phyloP scores from a whole-genome alignment of 257 asterid species.

The Hygrophila difformis region DNA sequence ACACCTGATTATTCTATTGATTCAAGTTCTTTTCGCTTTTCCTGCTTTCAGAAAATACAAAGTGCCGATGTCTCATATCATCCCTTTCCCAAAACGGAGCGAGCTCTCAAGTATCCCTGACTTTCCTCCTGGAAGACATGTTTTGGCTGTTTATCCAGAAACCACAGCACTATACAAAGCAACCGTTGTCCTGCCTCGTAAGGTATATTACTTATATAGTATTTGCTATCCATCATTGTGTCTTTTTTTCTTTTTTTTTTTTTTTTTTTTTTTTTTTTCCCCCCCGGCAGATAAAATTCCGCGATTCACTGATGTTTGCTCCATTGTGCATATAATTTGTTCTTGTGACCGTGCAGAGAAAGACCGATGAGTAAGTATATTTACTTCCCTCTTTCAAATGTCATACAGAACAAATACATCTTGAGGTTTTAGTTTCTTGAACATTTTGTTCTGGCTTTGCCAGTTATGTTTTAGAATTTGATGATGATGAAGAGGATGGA shows the following conservation, averaged over 20 bases:
- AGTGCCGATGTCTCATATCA: slow-evolving; percentile 81
- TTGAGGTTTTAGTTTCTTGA: background rate
- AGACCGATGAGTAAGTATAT: slow-evolving; percentile 75
- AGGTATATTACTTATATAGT: no score
- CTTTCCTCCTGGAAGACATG: slow-evolving; percentile 80
- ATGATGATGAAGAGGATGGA: slow-evolving; percentile 96
- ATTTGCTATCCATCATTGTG: slow-evolving; percentile 4
- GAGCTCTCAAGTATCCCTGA: slow-evolving; percentile 66
- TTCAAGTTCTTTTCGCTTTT: no score
- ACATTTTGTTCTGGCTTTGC: slow-evolving; percentile 4
- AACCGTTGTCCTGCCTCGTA: slow-evolving; percentile 80
- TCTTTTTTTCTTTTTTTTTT: no score
- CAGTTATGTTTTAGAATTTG: slow-evolving; percentile 87
- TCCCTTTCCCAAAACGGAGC: slow-evolving; percentile 78
- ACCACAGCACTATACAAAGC: slow-evolving; percentile 96
- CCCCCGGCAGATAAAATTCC: slow-evolving; percentile 4
- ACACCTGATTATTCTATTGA: background rate
- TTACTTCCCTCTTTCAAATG: background rate
- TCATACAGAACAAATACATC: no score
- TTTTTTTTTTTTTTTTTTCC: no score
- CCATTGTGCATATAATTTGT: slow-evolving; percentile 21
- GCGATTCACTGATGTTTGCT: slow-evolving; percentile 27
- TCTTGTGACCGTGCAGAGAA: slow-evolving; percentile 48
- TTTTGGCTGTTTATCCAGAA: slow-evolving; percentile 93
- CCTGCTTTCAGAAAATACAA: slow-evolving; percentile 72